Evolutionary conservation across 2,329 filamentous ascomycete genomes (phyloP).

Genomic region (Aspergillus sp.): DNA sequence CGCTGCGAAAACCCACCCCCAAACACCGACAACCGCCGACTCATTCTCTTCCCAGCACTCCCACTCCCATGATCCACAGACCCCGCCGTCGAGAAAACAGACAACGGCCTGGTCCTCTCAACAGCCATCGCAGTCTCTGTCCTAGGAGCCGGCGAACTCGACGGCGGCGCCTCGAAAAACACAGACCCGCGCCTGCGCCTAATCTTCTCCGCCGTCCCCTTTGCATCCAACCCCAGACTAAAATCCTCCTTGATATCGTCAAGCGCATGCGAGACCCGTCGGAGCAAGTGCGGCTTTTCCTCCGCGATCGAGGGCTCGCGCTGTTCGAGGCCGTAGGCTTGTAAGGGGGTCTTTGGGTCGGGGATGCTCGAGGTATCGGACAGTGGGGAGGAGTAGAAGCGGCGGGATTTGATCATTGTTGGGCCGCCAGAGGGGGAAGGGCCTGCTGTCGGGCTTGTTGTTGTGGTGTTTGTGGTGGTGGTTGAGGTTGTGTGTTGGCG

Average conservation of each 20-base stretch:
- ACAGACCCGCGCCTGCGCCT: constrained; percentile 20
- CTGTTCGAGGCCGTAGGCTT: constrained; percentile 28
- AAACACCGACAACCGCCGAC: constrained; percentile 20
- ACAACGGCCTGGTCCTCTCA: constrained; percentile 13
- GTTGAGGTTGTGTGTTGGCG: constrained; percentile 9
- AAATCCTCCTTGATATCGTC: constrained; percentile 31
- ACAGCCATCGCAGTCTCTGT: neutral
- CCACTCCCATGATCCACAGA: constrained; percentile 8
- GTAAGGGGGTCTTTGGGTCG: constrained; percentile 22
- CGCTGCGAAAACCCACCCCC: constrained; percentile 4
- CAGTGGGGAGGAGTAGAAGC: constrained; percentile 30
- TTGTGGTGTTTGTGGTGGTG: neutral
- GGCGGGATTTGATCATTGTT: constrained; percentile 16
- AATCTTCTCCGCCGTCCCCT: constrained; percentile 18
- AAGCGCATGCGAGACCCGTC: constrained; percentile 29
- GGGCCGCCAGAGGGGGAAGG: neutral
- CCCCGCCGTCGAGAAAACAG: constrained; percentile 14
- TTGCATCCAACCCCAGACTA: constrained; percentile 18
- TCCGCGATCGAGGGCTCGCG: constrained; percentile 26
- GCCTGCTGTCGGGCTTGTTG: neutral
- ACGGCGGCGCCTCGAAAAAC: neutral
- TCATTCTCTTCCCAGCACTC: constrained; percentile 15
- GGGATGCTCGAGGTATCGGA: constrained; percentile 14
- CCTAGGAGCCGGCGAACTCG: constrained; percentile 2
- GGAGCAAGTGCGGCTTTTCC: constrained; percentile 20